A percentile compares a stretch with the other conserved stretches of the same genome.
Evolutionary conservation across 768 basidiomycete species (phyloP).

Genomic region (Leccinum subtestaceum): DNA sequence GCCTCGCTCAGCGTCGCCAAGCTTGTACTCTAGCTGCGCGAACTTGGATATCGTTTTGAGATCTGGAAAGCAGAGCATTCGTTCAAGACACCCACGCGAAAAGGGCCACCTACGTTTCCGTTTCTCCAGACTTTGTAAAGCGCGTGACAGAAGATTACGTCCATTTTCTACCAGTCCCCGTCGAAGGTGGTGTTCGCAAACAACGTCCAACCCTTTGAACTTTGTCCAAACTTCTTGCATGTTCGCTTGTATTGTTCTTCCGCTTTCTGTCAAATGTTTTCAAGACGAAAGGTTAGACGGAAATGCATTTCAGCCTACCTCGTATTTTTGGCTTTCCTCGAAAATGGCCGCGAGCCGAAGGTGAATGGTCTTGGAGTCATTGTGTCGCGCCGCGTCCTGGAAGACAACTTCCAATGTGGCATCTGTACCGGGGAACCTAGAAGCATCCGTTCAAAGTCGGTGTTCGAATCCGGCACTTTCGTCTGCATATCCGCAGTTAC

Average conservation of each 20-base stretch:
- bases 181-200: slow-evolving; percentile 82
- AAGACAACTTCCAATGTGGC: slow-evolving; percentile 77
- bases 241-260: slow-evolving; percentile 88
- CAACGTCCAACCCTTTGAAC: slow-evolving; percentile 91
- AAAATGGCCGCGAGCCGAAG: slow-evolving; percentile 82
- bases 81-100: neutral
- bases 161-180: slow-evolving; percentile 75
- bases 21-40: slow-evolving; percentile 91
- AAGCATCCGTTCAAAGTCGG: slow-evolving; percentile 91
- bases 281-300: neutral
- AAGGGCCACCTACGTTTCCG: slow-evolving; percentile 71
- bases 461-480: slow-evolving; percentile 82
- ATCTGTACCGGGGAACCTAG: slow-evolving; percentile 91
- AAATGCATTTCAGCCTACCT: slow-evolving; percentile 45
- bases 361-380: slow-evolving; percentile 91
- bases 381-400: slow-evolving; percentile 85
- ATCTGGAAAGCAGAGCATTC: slow-evolving; percentile 46
- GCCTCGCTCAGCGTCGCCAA: slow-evolving; percentile 91
- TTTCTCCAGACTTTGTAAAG: slow-evolving; percentile 88
- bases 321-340: slow-evolving; percentile 76
- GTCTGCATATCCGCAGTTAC: slow-evolving; percentile 86
- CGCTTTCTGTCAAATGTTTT: slow-evolving; percentile 61
- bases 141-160: slow-evolving; percentile 80
- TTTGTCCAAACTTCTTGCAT: slow-evolving; percentile 91
- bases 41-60: slow-evolving; percentile 94